phyloP scores from a whole-genome alignment of 1,139 yeast genomes.

The Geotrichum cucujoidarum region DNA sequence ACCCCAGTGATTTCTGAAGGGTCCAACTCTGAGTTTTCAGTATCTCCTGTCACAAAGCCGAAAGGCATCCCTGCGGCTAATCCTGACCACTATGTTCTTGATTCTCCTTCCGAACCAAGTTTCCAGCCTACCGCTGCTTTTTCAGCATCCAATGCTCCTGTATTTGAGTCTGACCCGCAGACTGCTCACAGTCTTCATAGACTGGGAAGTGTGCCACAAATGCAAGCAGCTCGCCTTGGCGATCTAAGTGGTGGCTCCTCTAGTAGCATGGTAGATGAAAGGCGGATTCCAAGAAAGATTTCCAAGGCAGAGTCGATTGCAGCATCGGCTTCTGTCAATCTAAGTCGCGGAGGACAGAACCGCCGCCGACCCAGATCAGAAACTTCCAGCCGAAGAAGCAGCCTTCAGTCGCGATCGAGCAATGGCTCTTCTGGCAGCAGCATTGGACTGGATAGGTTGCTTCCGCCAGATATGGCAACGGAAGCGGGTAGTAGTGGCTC shows the following conservation, averaged over 20 bases:
- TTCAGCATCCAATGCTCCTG: too few relatives aligned
- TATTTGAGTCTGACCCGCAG: too few relatives aligned
- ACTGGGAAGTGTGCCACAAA: too few relatives aligned
- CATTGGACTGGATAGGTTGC: background rate
- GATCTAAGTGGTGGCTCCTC: background rate
- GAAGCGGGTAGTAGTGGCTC: background rate
- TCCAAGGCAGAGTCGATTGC: constrained; percentile 11
- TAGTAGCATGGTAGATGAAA: background rate
- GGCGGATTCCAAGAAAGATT: constrained; percentile 10
- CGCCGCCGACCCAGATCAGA: constrained; percentile 12
- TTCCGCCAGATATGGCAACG: background rate
- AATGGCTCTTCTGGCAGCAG: background rate
- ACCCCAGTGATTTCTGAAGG: constrained; percentile 3
- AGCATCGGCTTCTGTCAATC: constrained; percentile 9
- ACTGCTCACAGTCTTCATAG: too few relatives aligned
- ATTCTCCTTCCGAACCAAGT: background rate
- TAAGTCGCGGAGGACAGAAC: constrained; percentile 13
- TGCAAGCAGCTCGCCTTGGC: too few relatives aligned
- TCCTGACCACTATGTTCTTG: constrained; percentile 6
- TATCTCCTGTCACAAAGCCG: constrained; percentile 1
- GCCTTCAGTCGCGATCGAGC: background rate
- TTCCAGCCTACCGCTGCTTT: background rate
- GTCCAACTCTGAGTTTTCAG: constrained; percentile 9
- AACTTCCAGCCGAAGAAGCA: constrained; percentile 1
- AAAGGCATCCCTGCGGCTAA: background rate